Percentiles rank a stretch among this genome's conserved stretches.
These are phyloP conservation scores for Gautieria morchelliformis DNA, from an alignment of 768 basidiomycete species.

Conservation along the genomic window DNA sequence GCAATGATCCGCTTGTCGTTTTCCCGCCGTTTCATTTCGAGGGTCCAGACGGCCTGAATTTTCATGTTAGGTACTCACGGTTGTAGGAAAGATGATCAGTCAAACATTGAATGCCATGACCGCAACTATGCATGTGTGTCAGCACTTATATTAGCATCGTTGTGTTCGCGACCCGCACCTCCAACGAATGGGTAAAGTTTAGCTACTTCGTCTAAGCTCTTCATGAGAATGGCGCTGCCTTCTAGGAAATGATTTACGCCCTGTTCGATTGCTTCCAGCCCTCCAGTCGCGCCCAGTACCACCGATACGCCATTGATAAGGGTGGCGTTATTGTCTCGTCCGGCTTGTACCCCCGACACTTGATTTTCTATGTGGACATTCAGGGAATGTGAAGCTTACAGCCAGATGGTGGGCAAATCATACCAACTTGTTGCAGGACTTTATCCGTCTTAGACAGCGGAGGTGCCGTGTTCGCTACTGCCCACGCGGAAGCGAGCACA, in stretches of 20 bases:
- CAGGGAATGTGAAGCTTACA: no score
- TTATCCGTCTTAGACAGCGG: no score
- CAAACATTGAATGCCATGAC: slow-evolving; percentile 35
- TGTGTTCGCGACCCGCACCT: slow-evolving; percentile 11
- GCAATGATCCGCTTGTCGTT: slow-evolving; percentile 41
- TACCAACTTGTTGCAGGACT: no score
- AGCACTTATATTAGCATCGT: not conserved
- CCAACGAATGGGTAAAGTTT: slow-evolving; percentile 20
- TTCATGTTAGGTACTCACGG: not conserved
- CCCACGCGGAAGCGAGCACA: no score
- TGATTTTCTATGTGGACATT: no score
- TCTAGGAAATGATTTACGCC: slow-evolving; percentile 17
- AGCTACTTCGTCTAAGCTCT: slow-evolving; percentile 18
- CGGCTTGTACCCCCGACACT: no score
- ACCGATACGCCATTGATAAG: not conserved
- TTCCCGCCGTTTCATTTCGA: slow-evolving; percentile 39
- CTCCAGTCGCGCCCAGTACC: not conserved
- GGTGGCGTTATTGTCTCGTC: not conserved
- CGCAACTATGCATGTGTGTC: slow-evolving; percentile 25
- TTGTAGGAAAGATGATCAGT: no score
- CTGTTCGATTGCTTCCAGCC: slow-evolving; percentile 11
- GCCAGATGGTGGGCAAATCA: no score
- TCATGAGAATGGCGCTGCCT: slow-evolving; percentile 16
- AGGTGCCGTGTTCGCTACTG: no score
- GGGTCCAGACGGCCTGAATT: slow-evolving; percentile 28